Conservation (phyloP, 1,139 yeast genomes). For the Blastobotrys ciferrii region DNA sequence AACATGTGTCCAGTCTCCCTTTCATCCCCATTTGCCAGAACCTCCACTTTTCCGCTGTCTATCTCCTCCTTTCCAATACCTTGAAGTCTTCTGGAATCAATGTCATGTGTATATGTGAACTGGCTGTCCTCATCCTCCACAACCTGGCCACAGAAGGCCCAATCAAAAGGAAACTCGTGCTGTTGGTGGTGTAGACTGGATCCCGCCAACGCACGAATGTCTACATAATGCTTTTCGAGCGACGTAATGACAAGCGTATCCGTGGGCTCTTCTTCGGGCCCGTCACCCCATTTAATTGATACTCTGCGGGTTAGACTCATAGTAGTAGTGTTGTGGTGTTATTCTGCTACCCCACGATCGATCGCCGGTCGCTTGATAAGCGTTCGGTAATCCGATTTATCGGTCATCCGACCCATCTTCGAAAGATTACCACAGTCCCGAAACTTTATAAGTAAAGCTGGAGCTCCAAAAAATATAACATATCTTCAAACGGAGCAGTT, state of each 20-base stretch:
- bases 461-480: too few relatives aligned
- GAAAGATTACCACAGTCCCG: too few relatives aligned
- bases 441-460: too few relatives aligned
- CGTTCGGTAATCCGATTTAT: neutral
- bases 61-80: slow-evolving; percentile 17
- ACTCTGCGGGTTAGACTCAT: slow-evolving; percentile 44
- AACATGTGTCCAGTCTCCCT: slow-evolving; percentile 55
- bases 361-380: neutral
- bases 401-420: too few relatives aligned
- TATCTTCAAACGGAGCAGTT: too few relatives aligned
- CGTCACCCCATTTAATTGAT: slow-evolving; percentile 54
- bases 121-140: slow-evolving; percentile 30
- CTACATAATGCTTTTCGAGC: slow-evolving; percentile 45
- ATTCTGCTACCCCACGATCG: neutral
- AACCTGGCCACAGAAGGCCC: slow-evolving; percentile 47
- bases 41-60: slow-evolving; percentile 28
- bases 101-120: slow-evolving; percentile 42
- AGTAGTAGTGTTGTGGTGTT: slow-evolving; percentile 8
- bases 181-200: slow-evolving; percentile 11
- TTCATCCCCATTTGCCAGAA: slow-evolving; percentile 44
- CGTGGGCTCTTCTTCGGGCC: slow-evolving; percentile 46
- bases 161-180: slow-evolving; percentile 37
- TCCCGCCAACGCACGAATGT: slow-evolving; percentile 34
- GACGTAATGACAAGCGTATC: slow-evolving; percentile 53
- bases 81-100: slow-evolving; percentile 40